Conservation (phyloP, 768 basidiomycete species). For the Dioszegia hungarica region DNA sequence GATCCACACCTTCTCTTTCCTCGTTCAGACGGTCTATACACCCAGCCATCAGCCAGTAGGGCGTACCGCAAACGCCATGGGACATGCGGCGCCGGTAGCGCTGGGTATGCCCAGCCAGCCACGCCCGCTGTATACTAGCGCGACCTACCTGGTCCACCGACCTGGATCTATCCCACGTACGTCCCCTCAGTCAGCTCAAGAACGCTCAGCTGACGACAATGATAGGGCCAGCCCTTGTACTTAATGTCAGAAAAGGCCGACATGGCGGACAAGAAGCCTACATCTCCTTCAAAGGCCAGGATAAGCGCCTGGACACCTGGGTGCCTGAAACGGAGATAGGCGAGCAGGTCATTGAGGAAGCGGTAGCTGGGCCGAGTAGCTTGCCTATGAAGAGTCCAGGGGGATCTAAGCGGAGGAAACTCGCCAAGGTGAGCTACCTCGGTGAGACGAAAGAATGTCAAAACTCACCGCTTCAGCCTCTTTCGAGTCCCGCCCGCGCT, state of each 20-base stretch:
- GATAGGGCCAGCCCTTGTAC: background rate
- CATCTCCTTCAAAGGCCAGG: constrained; percentile 29
- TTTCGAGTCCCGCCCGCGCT: background rate
- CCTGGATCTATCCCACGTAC: constrained; percentile 14
- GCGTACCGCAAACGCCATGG: too few relatives aligned
- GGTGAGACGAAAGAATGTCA: background rate
- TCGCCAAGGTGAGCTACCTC: background rate
- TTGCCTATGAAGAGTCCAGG: constrained; percentile 1
- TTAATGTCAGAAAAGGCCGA: background rate
- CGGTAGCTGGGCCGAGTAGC: constrained; percentile 1
- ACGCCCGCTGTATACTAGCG: background rate
- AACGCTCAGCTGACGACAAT: background rate
- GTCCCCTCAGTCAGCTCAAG: background rate
- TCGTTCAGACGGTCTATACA: too few relatives aligned
- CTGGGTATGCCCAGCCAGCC: background rate
- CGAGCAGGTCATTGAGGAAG: constrained; percentile 1
- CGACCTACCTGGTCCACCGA: constrained; percentile 18
- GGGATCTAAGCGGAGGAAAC: background rate
- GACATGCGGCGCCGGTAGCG: too few relatives aligned
- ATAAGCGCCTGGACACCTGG: constrained; percentile 41
- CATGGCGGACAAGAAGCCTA: constrained; percentile 26
- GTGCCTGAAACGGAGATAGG: constrained; percentile 19
- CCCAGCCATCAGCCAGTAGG: too few relatives aligned
- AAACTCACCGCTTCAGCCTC: background rate
- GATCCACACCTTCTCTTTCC: too few relatives aligned